Base-by-base conservation (phyloP, 1,284 basidiomycete genomes). In the Pyrrhoderma lamaoense region DNA sequence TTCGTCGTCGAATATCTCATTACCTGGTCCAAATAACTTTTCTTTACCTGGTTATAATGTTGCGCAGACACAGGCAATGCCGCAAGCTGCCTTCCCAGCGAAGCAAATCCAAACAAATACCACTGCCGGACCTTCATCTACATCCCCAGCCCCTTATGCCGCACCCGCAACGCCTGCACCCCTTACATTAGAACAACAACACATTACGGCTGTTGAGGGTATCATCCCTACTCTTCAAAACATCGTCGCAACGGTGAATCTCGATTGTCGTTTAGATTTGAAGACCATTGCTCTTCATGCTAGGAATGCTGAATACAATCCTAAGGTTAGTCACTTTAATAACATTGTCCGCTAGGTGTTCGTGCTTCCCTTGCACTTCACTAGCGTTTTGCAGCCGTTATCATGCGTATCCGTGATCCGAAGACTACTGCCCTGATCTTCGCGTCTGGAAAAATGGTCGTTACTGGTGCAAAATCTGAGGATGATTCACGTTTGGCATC, bases 371-470 rank as follows among this genome's bases (percentile, higher is more conserved):
- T 51, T 40, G 73, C 75, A 78, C 73, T 73, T 76, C 80, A 77
- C 80, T 76, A 98, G 93, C 94, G 96, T 86, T 99, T 99, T 74
- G 96, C 96, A 59, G 96, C 96, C 56, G 96, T 99, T 59, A 99
- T 99, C 72, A 99, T 99, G 96, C 92, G 96, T 72, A 99, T 99
- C 65, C 93, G 96, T 62, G 95, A 99, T 64, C 96, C 96, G 53
- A 99, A 99, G 78, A 99, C 96, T 53, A 99, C 96, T 38, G 96
- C 96, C 9, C 82, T 99, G 59, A 99, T 99, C 69, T 99, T 99
- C 69, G 96, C 96, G 25, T 97, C 93, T 49, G 96, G 96, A 67
- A 99, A 99, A 80, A 99, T 99, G 92, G 96, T 99, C 65, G 95
- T 98, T 55, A 99, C 96, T 21, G 96, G 96, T 67, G 96, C 96